Evolutionary conservation across 805 yeast species (phyloP).

Genomic region (Schwanniomyces yamadae): DNA sequence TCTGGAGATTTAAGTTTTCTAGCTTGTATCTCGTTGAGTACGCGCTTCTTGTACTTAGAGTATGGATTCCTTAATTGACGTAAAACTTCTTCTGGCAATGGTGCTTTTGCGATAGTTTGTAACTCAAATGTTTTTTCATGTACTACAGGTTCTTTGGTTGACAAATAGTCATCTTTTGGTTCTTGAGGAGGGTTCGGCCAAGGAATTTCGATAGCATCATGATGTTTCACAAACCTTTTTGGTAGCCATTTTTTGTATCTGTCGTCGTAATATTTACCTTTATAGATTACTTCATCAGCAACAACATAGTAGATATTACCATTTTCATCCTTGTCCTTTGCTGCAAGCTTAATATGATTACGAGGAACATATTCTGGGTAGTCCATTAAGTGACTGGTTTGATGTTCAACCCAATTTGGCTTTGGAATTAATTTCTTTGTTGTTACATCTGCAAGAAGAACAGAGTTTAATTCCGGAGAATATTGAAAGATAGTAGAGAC

Average conservation of each 20-base stretch:
- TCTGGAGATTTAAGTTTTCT: conserved; percentile 63
- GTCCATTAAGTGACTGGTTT: conserved; percentile 66
- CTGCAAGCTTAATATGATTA: conserved; percentile 69
- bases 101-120: conserved; percentile 61
- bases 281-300: conserved; percentile 67
- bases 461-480: conserved; percentile 59
- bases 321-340: conserved; percentile 66
- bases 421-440: conserved; percentile 68
- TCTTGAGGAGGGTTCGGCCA: conserved; percentile 76
- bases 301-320: conserved; percentile 71
- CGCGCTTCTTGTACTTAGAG: conserved; percentile 59
- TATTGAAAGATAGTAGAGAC: conserved; percentile 65
- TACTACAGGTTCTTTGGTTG: conserved; percentile 56
- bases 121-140: conserved; percentile 75
- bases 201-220: conserved; percentile 71
- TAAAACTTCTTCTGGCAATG: conserved; percentile 67
- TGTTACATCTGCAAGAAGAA: conserved; percentile 67
- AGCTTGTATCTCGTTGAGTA: conserved; percentile 59
- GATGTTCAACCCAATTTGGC: conserved; percentile 69
- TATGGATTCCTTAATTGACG: conserved; percentile 73
- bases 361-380: conserved; percentile 64
- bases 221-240: conserved; percentile 70
- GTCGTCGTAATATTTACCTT: conserved; percentile 71
- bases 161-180: conserved; percentile 53
- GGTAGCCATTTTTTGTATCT: conserved; percentile 74